Base-by-base conservation (phyloP, 176 grass and related monocot species). In the Miscanthus lutarioriparius region DNA sequence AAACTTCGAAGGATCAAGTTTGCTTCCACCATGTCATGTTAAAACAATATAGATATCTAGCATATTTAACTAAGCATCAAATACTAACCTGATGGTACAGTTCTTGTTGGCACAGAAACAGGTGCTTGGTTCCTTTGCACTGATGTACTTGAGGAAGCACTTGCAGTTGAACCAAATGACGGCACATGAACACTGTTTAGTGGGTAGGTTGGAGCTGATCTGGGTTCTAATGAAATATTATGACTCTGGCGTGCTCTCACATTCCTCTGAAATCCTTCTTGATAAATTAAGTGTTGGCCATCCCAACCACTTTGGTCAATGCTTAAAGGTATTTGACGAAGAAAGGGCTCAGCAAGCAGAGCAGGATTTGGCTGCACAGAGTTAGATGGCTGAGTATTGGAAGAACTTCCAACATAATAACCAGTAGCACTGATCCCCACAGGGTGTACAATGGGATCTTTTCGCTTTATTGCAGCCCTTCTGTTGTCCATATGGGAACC, bases 261-360 rank as follows among this genome's bases (percentile, higher is more conserved):
- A 82, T 92, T 95, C 80, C 93, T 95, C 83, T 88, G 83, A 76
- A 36, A 84, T 70, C 65, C 88, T 78, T 90, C 83, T 66, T 79
- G 82, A 59, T 75, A 62, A 74, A 26, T 53, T 62, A 76, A 68
- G 39, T 13, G 30, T 47, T 92, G 80, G 74, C 53, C 44, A 86
- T 65, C 53, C 82, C 82, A 83, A 27, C 66, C 45, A 36, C 44
- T 88, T 76, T 81, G 82, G 22, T 26, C 80, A 79, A 86, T 75
- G 61, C 64, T 88, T 49, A 82, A 23, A 70, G 77, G 54, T 47
- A 87, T 67, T 64, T 66, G 62, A 71, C 59, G 40, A 81, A 33
- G 49, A 2, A 86, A 59, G 27, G 77, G 51, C 37, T 87, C 84
- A 54, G 72, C 37, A 73, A 33, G 23, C 20, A 37, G 45, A 86